Evolutionary conservation across 148 eudicot species (phyloP).

Genomic region (Chenopodium quinoa): DNA sequence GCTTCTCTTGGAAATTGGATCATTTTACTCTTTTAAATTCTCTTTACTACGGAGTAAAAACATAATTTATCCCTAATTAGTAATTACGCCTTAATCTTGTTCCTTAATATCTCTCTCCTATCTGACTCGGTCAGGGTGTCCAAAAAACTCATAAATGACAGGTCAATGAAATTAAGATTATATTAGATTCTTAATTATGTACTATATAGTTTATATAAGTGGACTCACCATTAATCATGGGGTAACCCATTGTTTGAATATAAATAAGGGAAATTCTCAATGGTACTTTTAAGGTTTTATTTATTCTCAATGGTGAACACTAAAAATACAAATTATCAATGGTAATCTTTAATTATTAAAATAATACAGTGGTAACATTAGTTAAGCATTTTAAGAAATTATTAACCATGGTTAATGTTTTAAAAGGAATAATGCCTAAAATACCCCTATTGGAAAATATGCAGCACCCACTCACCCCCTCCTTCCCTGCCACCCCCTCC

Average conservation of each 20-base stretch:
- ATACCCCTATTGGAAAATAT: too few relatives aligned
- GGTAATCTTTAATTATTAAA: too few relatives aligned
- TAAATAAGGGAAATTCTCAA: background rate
- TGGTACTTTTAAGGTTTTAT: too few relatives aligned
- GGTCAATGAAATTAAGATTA: conserved; percentile 19
- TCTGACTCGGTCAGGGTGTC: background rate
- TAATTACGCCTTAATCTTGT: background rate
- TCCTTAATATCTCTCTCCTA: background rate
- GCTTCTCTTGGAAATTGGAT: conserved; percentile 14
- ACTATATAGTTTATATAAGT: background rate
- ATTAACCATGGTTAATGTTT: too few relatives aligned
- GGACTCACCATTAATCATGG: conserved; percentile 6
- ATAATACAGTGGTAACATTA: too few relatives aligned
- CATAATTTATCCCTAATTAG: background rate
- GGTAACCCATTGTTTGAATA: background rate
- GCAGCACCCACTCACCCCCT: too few relatives aligned
- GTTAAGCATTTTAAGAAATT: too few relatives aligned
- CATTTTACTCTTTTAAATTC: background rate
- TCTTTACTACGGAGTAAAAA: background rate
- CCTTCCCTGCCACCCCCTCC: too few relatives aligned
- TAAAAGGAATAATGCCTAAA: too few relatives aligned
- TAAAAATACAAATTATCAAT: too few relatives aligned
- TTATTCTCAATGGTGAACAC: too few relatives aligned
- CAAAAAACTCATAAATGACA: background rate
- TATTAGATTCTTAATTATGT: background rate